These are phyloP conservation scores for Botryotinia convoluta DNA, from an alignment of 2,329 filamentous ascomycete species.

Conservation along the genomic window DNA sequence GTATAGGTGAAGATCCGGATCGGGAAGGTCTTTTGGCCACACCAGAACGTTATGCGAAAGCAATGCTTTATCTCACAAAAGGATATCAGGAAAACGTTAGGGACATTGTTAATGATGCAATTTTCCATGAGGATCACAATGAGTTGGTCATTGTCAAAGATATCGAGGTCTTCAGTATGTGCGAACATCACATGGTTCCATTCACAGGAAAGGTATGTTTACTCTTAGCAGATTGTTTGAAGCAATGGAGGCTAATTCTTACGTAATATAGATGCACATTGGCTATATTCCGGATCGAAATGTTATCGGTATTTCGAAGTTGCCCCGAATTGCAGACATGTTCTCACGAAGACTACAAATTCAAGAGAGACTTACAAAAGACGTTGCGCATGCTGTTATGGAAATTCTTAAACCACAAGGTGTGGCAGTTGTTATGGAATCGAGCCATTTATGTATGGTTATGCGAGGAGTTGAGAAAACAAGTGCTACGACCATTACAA, in stretches of 20 bases:
- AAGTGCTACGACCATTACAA: slow-evolving; percentile 81
- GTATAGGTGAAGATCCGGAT: slow-evolving; percentile 65
- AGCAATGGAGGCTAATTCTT: slow-evolving; percentile 19
- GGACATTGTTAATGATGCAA: slow-evolving; percentile 87
- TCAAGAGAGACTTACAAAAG: slow-evolving; percentile 92
- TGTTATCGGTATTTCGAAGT: slow-evolving; percentile 92
- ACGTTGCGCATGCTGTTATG: slow-evolving; percentile 90
- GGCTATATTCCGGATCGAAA: slow-evolving; percentile 91
- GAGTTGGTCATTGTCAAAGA: slow-evolving; percentile 98
- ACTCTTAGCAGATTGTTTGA: background rate
- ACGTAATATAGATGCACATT: slow-evolving; percentile 79
- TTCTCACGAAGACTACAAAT: slow-evolving; percentile 91
- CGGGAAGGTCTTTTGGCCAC: slow-evolving; percentile 64
- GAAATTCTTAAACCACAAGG: slow-evolving; percentile 92
- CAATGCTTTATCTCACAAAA: slow-evolving; percentile 92
- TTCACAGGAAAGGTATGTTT: slow-evolving; percentile 82
- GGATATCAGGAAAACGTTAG: slow-evolving; percentile 93
- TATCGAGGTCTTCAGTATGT: slow-evolving; percentile 91
- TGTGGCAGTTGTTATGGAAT: slow-evolving; percentile 97
- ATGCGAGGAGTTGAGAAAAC: slow-evolving; percentile 98
- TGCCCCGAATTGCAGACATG: slow-evolving; percentile 95
- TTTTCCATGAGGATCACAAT: slow-evolving; percentile 95
- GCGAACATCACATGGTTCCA: slow-evolving; percentile 95
- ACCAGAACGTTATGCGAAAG: slow-evolving; percentile 88
- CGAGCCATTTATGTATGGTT: slow-evolving; percentile 95